Conservation (phyloP, 176 grass and related monocot species). For the Poa annua region DNA sequence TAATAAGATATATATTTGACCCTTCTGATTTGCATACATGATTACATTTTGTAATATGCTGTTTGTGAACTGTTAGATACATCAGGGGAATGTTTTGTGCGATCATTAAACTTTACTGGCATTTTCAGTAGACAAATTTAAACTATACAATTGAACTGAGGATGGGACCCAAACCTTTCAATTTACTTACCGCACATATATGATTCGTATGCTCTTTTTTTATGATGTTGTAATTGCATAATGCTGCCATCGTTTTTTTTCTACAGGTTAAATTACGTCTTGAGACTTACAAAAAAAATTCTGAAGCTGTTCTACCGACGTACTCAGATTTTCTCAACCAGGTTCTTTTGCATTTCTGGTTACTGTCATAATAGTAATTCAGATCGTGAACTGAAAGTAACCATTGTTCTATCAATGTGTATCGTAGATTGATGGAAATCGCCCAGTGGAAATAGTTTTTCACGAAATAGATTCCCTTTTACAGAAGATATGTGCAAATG, state of each 20-base stretch:
- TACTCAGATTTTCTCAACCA: conserved; percentile 73
- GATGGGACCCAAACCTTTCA: neutral
- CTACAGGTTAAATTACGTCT: conserved; percentile 82
- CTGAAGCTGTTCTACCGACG: conserved; percentile 71
- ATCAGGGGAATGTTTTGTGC: neutral
- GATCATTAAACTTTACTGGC: conserved; percentile 22
- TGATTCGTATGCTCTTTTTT: neutral
- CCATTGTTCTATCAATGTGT: conserved; percentile 44
- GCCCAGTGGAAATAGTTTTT: conserved; percentile 64
- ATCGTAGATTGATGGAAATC: conserved; percentile 92
- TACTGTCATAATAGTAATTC: conserved; percentile 28
- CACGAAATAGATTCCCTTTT: conserved; percentile 71
- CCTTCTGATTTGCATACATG: neutral
- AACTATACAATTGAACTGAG: conserved; percentile 7
- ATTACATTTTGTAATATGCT: neutral
- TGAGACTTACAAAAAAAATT: conserved; percentile 79
- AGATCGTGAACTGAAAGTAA: conserved; percentile 34
- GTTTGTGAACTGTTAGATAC: neutral
- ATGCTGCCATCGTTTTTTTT: conserved; percentile 24
- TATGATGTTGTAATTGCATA: conserved; percentile 21
- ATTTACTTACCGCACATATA: conserved; percentile 9
- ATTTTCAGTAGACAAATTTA: conserved; percentile 8
- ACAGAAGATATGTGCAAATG: conserved; percentile 56
- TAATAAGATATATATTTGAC: no score
- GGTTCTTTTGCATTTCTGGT: conserved; percentile 57